Conservation (phyloP, 2,329 filamentous ascomycete genomes). For the Magnaporthales sp. region DNA sequence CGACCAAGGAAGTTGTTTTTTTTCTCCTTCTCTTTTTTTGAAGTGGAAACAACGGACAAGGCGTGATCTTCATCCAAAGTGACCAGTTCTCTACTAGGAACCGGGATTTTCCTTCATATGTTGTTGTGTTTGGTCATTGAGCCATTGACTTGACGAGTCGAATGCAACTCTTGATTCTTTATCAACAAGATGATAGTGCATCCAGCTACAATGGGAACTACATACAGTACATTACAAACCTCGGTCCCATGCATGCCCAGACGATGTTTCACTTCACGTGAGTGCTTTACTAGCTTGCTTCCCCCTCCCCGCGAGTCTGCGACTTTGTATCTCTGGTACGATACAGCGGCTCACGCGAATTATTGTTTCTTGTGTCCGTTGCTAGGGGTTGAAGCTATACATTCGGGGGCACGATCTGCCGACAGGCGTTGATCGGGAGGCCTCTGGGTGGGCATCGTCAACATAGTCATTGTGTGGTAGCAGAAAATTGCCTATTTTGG, state of each 20-base stretch:
- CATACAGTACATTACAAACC: too few relatives aligned
- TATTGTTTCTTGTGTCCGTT: background rate
- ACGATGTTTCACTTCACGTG: background rate
- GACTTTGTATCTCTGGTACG: background rate
- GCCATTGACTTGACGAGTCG: too few relatives aligned
- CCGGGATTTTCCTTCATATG: background rate
- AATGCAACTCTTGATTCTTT: background rate
- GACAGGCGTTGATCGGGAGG: background rate
- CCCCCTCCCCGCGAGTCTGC: background rate
- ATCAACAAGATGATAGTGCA: background rate
- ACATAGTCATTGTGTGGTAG: background rate
- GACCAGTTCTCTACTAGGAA: background rate
- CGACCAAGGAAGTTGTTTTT: background rate
- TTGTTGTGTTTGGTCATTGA: too few relatives aligned
- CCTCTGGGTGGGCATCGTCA: background rate
- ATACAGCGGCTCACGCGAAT: background rate
- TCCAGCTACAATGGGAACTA: background rate
- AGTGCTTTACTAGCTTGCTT: background rate
- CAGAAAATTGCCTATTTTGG: background rate
- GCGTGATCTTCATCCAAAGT: background rate
- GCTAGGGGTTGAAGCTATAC: too few relatives aligned
- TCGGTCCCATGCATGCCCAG: too few relatives aligned
- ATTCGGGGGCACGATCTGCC: background rate
- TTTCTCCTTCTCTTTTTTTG: background rate
- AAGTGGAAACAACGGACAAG: background rate